Evolutionary conservation across 2,329 filamentous ascomycete species (phyloP).

Genomic region (Ceratocystis lukuohia): DNA sequence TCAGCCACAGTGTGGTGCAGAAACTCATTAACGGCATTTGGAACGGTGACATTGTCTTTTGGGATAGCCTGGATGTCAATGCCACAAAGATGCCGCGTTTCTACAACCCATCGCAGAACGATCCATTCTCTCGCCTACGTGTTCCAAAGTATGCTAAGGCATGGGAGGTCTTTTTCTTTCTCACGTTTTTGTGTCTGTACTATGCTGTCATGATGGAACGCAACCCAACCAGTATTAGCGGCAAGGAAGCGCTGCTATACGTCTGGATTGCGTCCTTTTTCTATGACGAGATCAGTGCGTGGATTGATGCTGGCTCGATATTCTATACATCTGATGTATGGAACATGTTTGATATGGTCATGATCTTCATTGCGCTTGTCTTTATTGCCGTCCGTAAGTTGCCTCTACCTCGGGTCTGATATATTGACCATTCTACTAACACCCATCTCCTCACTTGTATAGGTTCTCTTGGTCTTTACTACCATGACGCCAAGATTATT

Average conservation of each 20-base stretch:
- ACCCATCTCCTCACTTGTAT: background rate
- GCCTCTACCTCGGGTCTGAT: conserved; percentile 6
- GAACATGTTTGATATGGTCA: conserved; percentile 60
- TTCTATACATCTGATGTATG: conserved; percentile 78
- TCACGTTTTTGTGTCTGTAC: conserved; percentile 63
- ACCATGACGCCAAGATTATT: conserved; percentile 47
- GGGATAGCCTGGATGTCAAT: conserved; percentile 62
- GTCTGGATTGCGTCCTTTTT: conserved; percentile 79
- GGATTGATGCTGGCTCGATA: conserved; percentile 70
- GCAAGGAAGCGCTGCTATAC: conserved; percentile 60
- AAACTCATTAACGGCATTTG: conserved; percentile 74
- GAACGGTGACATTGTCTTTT: conserved; percentile 77
- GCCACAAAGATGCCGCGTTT: conserved; percentile 63
- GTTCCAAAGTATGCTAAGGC: conserved; percentile 76
- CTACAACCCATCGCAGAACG: conserved; percentile 54
- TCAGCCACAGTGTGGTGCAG: conserved; percentile 68
- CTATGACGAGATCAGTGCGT: conserved; percentile 77
- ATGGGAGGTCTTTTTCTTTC: conserved; percentile 73
- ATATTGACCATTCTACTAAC: background rate
- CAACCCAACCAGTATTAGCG: conserved; percentile 50
- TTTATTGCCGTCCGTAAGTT: conserved; percentile 61
- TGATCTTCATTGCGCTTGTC: conserved; percentile 56
- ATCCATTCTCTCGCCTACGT: conserved; percentile 60
- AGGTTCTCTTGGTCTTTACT: conserved; percentile 54
- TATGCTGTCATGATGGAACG: conserved; percentile 73